Conservation (phyloP, 2,329 filamentous ascomycete genomes). For the Phialophora verrucosa region DNA sequence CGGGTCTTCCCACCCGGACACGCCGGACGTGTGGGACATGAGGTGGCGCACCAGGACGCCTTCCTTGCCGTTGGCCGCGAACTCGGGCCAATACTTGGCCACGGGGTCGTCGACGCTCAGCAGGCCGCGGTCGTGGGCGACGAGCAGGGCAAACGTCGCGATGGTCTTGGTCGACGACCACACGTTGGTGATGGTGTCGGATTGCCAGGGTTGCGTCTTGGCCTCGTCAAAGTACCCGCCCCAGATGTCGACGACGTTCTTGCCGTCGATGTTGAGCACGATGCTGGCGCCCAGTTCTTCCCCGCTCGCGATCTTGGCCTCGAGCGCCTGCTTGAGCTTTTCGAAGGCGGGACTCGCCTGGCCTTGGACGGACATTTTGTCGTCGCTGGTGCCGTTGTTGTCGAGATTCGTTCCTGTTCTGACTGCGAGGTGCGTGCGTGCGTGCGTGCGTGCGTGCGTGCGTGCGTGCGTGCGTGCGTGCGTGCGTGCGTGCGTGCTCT, state of each 20-base stretch:
- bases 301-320: slow-evolving; percentile 46
- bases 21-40: slow-evolving; percentile 49
- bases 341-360: slow-evolving; percentile 48
- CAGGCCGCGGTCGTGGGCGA: slow-evolving; percentile 50
- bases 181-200: slow-evolving; percentile 41
- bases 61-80: slow-evolving; percentile 51
- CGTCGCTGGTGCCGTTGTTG: too few species aligned
- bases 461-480: too few species aligned
- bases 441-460: too few species aligned
- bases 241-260: slow-evolving; percentile 54
- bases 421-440: too few species aligned
- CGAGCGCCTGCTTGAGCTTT: slow-evolving; percentile 45
- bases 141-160: slow-evolving; percentile 46
- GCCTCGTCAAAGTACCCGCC: slow-evolving; percentile 48
- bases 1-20: slow-evolving; percentile 45
- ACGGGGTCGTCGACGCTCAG: slow-evolving; percentile 49
- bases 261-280: slow-evolving; percentile 50
- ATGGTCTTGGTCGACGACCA: slow-evolving; percentile 53
- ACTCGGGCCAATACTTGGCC: slow-evolving; percentile 56
- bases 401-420: too few species aligned
- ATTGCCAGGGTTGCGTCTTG: slow-evolving; percentile 37
- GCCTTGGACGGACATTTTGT: slow-evolving; percentile 43
- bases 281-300: slow-evolving; percentile 56
- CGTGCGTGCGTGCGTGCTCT: too few species aligned
- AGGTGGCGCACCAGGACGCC: slow-evolving; percentile 50